phyloP scores from a whole-genome alignment of 257 asterid species.

The Primulina huaijiensis region DNA sequence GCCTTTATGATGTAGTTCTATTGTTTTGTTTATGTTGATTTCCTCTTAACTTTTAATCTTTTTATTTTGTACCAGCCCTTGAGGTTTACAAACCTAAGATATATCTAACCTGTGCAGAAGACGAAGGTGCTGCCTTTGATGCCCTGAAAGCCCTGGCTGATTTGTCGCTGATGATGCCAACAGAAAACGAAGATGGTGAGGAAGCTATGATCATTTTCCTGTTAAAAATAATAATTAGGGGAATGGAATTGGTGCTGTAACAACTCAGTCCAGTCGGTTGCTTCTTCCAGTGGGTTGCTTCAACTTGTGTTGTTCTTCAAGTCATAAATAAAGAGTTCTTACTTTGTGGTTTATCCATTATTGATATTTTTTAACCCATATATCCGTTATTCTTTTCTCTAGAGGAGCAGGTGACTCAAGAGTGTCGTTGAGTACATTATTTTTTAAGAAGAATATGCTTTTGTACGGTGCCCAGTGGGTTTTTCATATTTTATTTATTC shows the following conservation, averaged over 20 bases:
- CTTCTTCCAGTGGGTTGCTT: background rate
- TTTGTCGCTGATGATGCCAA: conserved; percentile 75
- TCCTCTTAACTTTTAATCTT: conserved; percentile 5
- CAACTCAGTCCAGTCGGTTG: background rate
- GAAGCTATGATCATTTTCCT: conserved; percentile 18
- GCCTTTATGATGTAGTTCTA: background rate
- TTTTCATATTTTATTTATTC: conserved; percentile 10
- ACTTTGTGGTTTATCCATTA: background rate
- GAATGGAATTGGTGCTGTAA: background rate
- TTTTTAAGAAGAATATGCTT: background rate
- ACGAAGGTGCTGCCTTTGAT: conserved; percentile 66
- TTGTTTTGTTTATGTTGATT: background rate
- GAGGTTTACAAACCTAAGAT: background rate
- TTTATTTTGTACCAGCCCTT: background rate
- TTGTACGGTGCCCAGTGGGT: background rate
- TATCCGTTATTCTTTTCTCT: background rate
- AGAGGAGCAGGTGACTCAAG: background rate
- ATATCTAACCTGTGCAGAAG: conserved; percentile 39
- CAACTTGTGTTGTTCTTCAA: background rate
- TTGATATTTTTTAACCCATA: background rate
- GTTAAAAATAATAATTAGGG: background rate
- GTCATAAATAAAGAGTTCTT: background rate
- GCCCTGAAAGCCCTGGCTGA: conserved; percentile 87
- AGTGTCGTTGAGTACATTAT: background rate
- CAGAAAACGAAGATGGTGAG: conserved; percentile 76